These are phyloP conservation scores for Emericellopsis cladophorae DNA, from an alignment of 2,329 filamentous ascomycete genomes.

Conservation along the genomic window DNA sequence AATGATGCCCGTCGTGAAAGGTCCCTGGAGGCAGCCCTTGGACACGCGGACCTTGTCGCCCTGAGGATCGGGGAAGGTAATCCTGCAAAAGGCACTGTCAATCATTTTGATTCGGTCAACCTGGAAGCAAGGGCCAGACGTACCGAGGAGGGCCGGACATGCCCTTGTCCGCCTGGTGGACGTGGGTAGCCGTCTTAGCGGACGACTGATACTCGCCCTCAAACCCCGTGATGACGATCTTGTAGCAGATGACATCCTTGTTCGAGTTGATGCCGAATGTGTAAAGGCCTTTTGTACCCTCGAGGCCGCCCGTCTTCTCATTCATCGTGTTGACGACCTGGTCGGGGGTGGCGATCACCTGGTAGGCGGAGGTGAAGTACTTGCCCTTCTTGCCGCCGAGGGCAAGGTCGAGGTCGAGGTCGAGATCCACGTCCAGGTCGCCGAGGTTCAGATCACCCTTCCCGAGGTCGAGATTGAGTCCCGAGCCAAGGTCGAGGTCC, in stretches of 20 bases:
- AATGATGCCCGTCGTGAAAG: slow-evolving; percentile 19
- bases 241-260: slow-evolving; percentile 29
- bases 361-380: slow-evolving; percentile 37
- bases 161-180: slow-evolving; percentile 34
- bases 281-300: slow-evolving; percentile 32
- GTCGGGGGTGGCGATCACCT: slow-evolving; percentile 31
- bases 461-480: slow-evolving; percentile 5
- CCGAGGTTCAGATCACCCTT: slow-evolving; percentile 4
- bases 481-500: slow-evolving; percentile 1
- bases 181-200: slow-evolving; percentile 41
- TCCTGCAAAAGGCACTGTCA: slow-evolving; percentile 8
- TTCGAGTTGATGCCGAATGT: slow-evolving; percentile 38
- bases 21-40: slow-evolving; percentile 26
- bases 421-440: slow-evolving; percentile 2
- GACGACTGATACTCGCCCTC: slow-evolving; percentile 35
- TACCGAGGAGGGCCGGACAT: slow-evolving; percentile 33
- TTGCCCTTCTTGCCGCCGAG: slow-evolving; percentile 7
- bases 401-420: slow-evolving; percentile 5
- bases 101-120: no score
- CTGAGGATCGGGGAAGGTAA: slow-evolving; percentile 36
- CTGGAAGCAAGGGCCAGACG: not conserved
- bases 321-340: slow-evolving; percentile 32
- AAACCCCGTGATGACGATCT: slow-evolving; percentile 36
- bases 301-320: slow-evolving; percentile 23
- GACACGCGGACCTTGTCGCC: slow-evolving; percentile 21